Base-by-base conservation (phyloP, 2,329 filamentous ascomycete species). In the Ilyonectria robusta region DNA sequence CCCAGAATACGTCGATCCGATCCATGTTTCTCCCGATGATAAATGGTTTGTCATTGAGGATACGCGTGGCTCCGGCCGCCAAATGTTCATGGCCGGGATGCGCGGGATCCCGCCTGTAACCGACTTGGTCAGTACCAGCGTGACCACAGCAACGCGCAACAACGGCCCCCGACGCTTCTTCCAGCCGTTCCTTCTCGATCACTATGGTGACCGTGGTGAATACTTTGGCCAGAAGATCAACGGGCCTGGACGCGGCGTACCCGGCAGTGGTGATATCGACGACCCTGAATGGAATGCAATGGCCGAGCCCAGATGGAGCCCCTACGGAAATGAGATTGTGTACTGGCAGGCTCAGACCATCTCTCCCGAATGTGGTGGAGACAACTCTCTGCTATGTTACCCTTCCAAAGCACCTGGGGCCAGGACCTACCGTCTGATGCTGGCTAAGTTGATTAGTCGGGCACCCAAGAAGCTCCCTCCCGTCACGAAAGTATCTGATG, bases 211-310 rank as follows among this genome's bases (percentile, higher is more conserved):
- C 68, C 81, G 84, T 1, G 83, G 77, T 1, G 56, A 72, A 0
- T 86, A 86, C 69, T 84, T 78, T 61, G 84, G 84, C 5, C 83
- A 84, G 67, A 76, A 76, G 64, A 69, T 85, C 59, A 85, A 86
- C 42, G 78, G 70, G 0, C 80, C 65, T 2, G 79, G 78, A 0
- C 70, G 78, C 19, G 77, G 75, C 1, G 17, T 59, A 1, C 50
- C 54, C 3, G 79, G 68, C 23, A 70, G 68, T 21, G 82, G 81
- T 0, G 78, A 72, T 44, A 62, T 83, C 23, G 81, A 83, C 54
- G 83, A 86, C 55, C 81, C 84, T 0, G 77, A 83, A 19, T 86
- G 85, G 84, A 86, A 86, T 65, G 84, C 76, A 4, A 73, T 75
- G 19, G 85, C 84, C 7, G 84, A 86, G 66, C 85, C 83, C 1